Conservation (phyloP, 257 asterid species). For the Fraxinus quadrangulata region DNA sequence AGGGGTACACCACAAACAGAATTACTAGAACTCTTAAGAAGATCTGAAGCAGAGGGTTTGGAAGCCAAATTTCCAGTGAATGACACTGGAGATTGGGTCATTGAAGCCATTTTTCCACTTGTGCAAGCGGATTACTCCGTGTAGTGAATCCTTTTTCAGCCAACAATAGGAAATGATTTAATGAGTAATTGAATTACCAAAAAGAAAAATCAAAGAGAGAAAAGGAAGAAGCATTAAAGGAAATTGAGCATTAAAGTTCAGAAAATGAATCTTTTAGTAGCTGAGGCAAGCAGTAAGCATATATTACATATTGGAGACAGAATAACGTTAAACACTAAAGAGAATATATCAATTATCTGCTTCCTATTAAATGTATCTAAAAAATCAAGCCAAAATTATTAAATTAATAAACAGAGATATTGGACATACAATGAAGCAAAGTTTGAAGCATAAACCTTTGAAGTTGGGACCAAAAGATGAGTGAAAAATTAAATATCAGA, state of each 20-base stretch:
- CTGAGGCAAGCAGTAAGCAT: background rate
- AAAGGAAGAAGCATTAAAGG: slow-evolving; percentile 1
- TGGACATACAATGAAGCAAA: background rate
- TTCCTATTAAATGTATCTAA: background rate
- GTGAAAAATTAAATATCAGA: background rate
- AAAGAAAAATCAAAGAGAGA: background rate
- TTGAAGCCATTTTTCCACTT: slow-evolving; percentile 55
- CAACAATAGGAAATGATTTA: slow-evolving; percentile 14
- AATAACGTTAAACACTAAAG: background rate
- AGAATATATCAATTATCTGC: background rate
- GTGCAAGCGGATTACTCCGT: slow-evolving; percentile 26
- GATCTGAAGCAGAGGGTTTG: slow-evolving; percentile 66
- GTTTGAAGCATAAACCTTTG: background rate
- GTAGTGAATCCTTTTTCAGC: slow-evolving; percentile 11
- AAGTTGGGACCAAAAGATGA: background rate
- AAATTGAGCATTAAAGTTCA: background rate
- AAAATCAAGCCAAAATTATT: background rate
- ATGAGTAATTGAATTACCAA: background rate
- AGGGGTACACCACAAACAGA: slow-evolving; percentile 70
- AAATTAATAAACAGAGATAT: background rate
- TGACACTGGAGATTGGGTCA: slow-evolving; percentile 57
- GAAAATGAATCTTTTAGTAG: background rate
- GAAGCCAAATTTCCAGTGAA: slow-evolving; percentile 61
- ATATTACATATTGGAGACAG: background rate
- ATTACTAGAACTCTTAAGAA: slow-evolving; percentile 68